Percentiles rank a stretch among this genome's conserved stretches.
These are phyloP conservation scores for Borealophlyctis nickersoniae DNA, from an alignment of 192 early-diverging fungal species.

Conservation along the genomic window DNA sequence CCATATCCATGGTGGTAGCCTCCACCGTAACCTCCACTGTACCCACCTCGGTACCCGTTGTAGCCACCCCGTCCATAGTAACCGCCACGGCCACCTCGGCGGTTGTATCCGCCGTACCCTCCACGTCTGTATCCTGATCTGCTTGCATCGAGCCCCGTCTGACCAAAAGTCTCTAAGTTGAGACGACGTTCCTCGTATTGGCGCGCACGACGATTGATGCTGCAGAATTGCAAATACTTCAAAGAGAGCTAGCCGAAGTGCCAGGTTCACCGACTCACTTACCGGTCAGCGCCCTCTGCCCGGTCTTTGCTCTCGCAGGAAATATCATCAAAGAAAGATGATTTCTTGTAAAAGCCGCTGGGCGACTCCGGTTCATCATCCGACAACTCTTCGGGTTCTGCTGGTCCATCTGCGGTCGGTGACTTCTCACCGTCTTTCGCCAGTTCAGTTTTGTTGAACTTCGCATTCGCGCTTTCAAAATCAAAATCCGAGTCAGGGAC, in stretches of 20 bases:
- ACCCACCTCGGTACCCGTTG: not conserved
- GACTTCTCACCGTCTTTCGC: constrained; percentile 33
- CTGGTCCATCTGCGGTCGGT: constrained; percentile 1
- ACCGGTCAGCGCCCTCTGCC: constrained; percentile 57
- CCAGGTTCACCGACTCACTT: constrained; percentile 5
- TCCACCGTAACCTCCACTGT: not conserved
- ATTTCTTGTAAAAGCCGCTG: constrained; percentile 71
- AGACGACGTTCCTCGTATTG: constrained; percentile 82
- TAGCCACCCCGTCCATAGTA: constrained; percentile 4
- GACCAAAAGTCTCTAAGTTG: constrained; percentile 98
- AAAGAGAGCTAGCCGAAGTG: not conserved
- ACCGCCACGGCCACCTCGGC: constrained; percentile 26
- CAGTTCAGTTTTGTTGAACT: constrained; percentile 86
- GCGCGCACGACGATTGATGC: constrained; percentile 60
- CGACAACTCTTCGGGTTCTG: constrained; percentile 26
- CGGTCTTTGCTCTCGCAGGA: constrained; percentile 93
- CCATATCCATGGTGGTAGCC: not conserved
- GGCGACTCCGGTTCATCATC: constrained; percentile 51
- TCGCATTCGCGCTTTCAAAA: constrained; percentile 92
- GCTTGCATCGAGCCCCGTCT: constrained; percentile 40
- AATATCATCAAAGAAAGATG: constrained; percentile 96
- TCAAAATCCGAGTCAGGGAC: constrained; percentile 87
- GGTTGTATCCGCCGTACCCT: constrained; percentile 25
- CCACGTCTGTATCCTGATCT: constrained; percentile 15
- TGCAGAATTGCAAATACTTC: constrained; percentile 1